Evolutionary conservation across 345 rosid genomes (phyloP), one percentile per base, ranked within the genome.

Genomic region (Bruguiera parviflora): DNA sequence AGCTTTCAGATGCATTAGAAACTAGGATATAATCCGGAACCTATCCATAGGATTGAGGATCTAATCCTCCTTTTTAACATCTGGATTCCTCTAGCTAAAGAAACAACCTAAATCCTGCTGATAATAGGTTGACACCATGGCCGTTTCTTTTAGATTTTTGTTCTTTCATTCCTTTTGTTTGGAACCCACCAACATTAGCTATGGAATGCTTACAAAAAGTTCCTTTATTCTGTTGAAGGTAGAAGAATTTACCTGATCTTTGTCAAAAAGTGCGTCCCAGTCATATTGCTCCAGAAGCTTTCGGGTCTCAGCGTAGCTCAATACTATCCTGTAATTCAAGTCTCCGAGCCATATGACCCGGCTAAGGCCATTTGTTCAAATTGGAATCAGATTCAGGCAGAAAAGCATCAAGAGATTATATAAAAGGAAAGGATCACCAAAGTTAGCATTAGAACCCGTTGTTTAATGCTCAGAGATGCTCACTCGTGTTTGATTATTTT

Each of bases 291-390:
- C 89, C 70, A 91, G 67, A 10, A 91, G 91, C 58, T 74, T 86
- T 73, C 78, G 79, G 10, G 97, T 89, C 31, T 94, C 95, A 5
- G 84, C 73, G 79, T 94, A 91, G 80, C 87, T 88, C 78, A 94
- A 76, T 68, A 95, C 88, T 72, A 94, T 94, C 71, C 97, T 87
- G 75, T 94, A 94, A 76, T 94, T 94, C 82, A 94, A 80, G 75
- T 94, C 98, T 58, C 98, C 98, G 0, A 94, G 77, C 98, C 98
- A 94, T 33, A 94, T 85, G 55, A 87, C 80, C 66, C 97, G 95
- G 61, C 98, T 94, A 72, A 29, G 58, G 32, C 53, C 62, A 65
- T 27, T 63, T 60, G 58, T 64, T n/a, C 11, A 53, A 51, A 69
- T 39, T 21, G 61, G 70, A 19, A 49, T 63, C 6, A 69, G 49